Base-by-base conservation (phyloP, 2,329 filamentous ascomycete genomes). In the Aureobasidium namibiae region DNA sequence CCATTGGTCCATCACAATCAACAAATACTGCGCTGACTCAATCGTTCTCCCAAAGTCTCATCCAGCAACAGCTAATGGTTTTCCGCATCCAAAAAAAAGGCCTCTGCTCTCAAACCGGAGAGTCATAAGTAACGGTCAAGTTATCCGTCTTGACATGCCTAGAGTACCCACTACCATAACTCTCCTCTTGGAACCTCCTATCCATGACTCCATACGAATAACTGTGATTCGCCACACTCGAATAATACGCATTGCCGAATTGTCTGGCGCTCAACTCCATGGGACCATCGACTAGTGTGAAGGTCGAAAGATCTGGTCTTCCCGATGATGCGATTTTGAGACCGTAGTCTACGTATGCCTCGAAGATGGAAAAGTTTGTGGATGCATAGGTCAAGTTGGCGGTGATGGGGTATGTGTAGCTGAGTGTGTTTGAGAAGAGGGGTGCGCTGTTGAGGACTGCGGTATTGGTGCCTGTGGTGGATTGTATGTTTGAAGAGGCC, bases 401-500 rank as follows among this genome's bases (percentile, higher is more conserved):
- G 3, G 31, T 33, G 5, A 57, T 57, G 1, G 54, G 54, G 6
- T 57, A 57, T 1, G 42, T 21, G 54, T 18, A 57, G 42, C 54
- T 57, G 10, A 38, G 33, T 1, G 41, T 46, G 23, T 38, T 46
- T 21, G 54, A 57, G 13, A 57, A 57, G 21, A 29, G 16, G 4
- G 41, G 54, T 8, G 54, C 54, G 14, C 23, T 33, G 11, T 26
- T 34, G 5, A 48, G 13, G 3, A 48, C 13, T 13, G 54, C 41
- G 10, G 66, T 64, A 38, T 81, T 78, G 1, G 69, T 69, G 4
- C 84, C 84, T 0, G 70, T 72, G 1, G 80, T 84, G 23, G 66
- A 72, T 57, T 83, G 80, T 14, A 71, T 76, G 31, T 77, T 81
- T 24, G 71, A 67, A 66, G 88, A 84, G 21, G 81, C 71, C 49